Evolutionary conservation across 306 rosid species (phyloP).

Genomic region (Sicyos baderoa): DNA sequence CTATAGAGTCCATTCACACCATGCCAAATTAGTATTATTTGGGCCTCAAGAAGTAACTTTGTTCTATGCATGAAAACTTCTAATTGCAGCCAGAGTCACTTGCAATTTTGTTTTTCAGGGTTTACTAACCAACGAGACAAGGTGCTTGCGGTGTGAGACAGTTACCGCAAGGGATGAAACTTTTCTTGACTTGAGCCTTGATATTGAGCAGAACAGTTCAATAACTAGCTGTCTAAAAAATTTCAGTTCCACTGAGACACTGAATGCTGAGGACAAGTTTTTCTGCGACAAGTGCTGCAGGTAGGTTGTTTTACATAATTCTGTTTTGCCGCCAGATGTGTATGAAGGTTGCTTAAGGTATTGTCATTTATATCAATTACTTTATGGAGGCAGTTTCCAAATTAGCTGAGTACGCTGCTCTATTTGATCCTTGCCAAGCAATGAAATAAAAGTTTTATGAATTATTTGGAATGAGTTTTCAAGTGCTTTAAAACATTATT

Average conservation of each 20-base stretch:
- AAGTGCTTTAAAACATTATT: background rate
- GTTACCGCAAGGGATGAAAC: constrained; percentile 97
- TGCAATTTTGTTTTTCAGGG: constrained; percentile 51
- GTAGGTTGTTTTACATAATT: constrained; percentile 32
- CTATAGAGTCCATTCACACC: background rate
- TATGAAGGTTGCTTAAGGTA: background rate
- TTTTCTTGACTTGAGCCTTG: constrained; percentile 94
- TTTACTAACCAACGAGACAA: constrained; percentile 94
- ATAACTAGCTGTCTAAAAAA: constrained; percentile 97
- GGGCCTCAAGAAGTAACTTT: background rate
- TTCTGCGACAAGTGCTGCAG: constrained; percentile 99
- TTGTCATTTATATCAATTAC: background rate
- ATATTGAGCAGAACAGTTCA: constrained; percentile 97
- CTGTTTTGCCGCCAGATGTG: background rate
- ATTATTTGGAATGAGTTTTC: background rate
- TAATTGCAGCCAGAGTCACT: background rate
- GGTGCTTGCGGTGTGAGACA: constrained; percentile 96
- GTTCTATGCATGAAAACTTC: constrained; percentile 1
- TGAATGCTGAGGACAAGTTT: constrained; percentile 96
- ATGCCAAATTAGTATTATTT: background rate
- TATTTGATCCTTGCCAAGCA: background rate
- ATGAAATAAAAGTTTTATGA: background rate
- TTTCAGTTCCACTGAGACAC: constrained; percentile 94
- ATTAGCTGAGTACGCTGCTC: background rate
- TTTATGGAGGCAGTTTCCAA: constrained; percentile 1